Evolutionary conservation across 495 filamentous ascomycete genomes (phyloP).

Genomic region (Tuber magnatum): DNA sequence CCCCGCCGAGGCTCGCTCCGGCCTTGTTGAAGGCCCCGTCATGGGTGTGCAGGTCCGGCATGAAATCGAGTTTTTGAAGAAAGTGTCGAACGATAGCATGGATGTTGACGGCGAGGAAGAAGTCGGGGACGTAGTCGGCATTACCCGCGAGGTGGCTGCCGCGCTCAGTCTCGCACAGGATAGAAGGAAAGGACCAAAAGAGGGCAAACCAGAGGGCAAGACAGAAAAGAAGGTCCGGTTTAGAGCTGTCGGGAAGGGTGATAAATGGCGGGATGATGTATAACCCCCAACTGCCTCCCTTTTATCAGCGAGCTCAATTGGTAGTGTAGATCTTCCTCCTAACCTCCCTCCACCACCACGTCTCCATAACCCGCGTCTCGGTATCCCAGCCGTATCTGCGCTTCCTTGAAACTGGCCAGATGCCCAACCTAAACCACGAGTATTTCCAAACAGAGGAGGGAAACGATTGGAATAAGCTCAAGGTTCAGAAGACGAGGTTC

Average conservation of each 20-base stretch:
- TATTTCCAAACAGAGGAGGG: conserved; percentile 32
- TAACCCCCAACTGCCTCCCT: neutral
- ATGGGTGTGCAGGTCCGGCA: conserved; percentile 40
- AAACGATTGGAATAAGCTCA: conserved; percentile 31
- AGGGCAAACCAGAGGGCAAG: conserved; percentile 25
- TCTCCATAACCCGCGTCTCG: conserved; percentile 32
- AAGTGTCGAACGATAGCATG: conserved; percentile 25
- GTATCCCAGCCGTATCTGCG: conserved; percentile 37
- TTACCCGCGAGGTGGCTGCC: conserved; percentile 35
- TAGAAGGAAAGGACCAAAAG: conserved; percentile 34
- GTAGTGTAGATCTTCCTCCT: conserved; percentile 36
- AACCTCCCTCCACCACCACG: conserved; percentile 36
- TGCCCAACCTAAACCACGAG: conserved; percentile 31
- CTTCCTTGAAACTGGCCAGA: conserved; percentile 38
- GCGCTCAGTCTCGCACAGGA: conserved; percentile 36
- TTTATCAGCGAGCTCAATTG: neutral
- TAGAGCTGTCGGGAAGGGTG: conserved; percentile 31
- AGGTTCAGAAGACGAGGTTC: conserved; percentile 34
- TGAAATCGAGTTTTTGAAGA: conserved; percentile 34
- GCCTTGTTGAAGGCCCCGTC: conserved; percentile 39
- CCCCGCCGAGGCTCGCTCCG: conserved; percentile 36
- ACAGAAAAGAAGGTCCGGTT: conserved; percentile 37
- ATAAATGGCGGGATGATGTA: conserved; percentile 39
- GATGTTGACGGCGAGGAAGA: conserved; percentile 30
- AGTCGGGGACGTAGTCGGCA: conserved; percentile 30